Evolutionary conservation across 1,139 yeast genomes (phyloP), one percentile per base, ranked within the genome.

Genomic region (Diutina mesorugosa): DNA sequence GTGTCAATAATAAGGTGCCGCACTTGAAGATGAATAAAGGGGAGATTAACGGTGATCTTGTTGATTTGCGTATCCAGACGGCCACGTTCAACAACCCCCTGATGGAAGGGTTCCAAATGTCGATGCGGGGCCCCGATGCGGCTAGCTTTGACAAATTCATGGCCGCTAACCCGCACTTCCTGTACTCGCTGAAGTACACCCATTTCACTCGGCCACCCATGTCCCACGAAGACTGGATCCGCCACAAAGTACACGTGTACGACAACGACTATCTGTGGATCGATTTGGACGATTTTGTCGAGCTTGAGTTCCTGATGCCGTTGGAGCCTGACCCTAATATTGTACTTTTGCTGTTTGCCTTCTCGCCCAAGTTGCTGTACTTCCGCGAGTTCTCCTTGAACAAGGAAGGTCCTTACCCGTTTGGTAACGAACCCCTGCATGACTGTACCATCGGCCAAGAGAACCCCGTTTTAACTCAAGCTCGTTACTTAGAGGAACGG

Each of bases 231-330:
- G 47, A 45, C 9, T 50, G 53, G 53, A 14, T 50, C 8, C 45
- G 32, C 32, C 26, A 50, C 29, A n/a, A 32, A 14, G 53, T 74
- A 57, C 72, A 72, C 46, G 69, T 72, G 8, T 68, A 69, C 41
- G 81, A 76, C 38, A 69, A 69, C 56, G 89, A 85, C 61, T 66
- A 72, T 57, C 67, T 81, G 0, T 93, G 98, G 98, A 72, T 84
- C 56, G 97, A 93, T 65, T 70, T 79, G 38, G 83, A 87, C 59
- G 99, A 93, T 69, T 93, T 84, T 63, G 74, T 81, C 16, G 98
- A 93, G 64, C 71, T 91, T 52, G 89, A 81, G 64, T 74, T 9
- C 16, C 54, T 32, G 9, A 14, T 12, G 47, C 54, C 32, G 14
- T 41, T 51, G 45, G 29, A 41, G 54, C 54, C 79, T 1, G 69